Conservation (phyloP, 208 protist genomes). For the Trypanosoma boissoni region DNA sequence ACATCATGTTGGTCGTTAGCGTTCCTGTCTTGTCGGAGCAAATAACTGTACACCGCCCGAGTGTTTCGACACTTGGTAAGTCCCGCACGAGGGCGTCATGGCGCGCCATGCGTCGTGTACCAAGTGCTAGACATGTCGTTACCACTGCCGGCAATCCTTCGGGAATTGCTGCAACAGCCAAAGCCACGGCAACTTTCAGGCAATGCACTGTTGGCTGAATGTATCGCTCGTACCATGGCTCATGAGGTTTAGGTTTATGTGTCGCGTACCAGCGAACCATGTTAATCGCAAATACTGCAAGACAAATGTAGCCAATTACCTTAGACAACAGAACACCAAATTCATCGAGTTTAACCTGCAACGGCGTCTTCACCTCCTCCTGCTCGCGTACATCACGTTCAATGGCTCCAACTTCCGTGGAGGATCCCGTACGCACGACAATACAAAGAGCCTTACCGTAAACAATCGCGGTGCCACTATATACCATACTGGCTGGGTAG, state of each 20-base stretch:
- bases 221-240: slow-evolving; percentile 58
- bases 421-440: slow-evolving; percentile 89
- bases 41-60: slow-evolving; percentile 97
- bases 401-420: slow-evolving; percentile 96
- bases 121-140: slow-evolving; percentile 96
- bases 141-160: slow-evolving; percentile 97
- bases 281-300: slow-evolving; percentile 92
- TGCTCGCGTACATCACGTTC: slow-evolving; percentile 77
- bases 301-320: slow-evolving; percentile 87
- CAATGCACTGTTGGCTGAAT: slow-evolving; percentile 76
- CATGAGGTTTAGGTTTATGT: slow-evolving; percentile 54
- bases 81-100: slow-evolving; percentile 94
- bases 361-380: slow-evolving; percentile 90
- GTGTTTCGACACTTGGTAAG: slow-evolving; percentile 96
- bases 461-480: slow-evolving; percentile 91
- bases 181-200: slow-evolving; percentile 96
- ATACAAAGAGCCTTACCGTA: slow-evolving; percentile 91
- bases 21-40: slow-evolving; percentile 99
- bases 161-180: slow-evolving; percentile 98
- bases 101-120: slow-evolving; percentile 95
- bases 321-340: slow-evolving; percentile 93
- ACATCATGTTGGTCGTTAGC: slow-evolving; percentile 98
- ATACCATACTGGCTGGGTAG: slow-evolving; percentile 90
- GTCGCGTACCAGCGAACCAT: slow-evolving; percentile 78
- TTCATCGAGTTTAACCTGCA: slow-evolving; percentile 96